Percentiles rank a stretch among this genome's conserved stretches.
phyloP scores from a whole-genome alignment of 139 green algal genomes.

The Chlorokybus atmophyticus region DNA sequence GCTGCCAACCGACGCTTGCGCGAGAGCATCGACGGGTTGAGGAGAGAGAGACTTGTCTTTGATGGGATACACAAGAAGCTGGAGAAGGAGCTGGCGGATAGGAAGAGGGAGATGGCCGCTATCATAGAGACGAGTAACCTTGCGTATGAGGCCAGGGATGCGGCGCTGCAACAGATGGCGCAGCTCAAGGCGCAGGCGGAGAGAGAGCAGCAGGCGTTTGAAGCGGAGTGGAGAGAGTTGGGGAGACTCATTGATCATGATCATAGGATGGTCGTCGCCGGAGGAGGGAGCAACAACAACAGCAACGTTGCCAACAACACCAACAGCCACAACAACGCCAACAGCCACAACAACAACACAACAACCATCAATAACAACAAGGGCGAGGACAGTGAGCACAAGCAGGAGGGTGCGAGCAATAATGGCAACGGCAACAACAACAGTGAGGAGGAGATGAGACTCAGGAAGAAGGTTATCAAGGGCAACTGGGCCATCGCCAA shows the following conservation, averaged over 20 bases:
- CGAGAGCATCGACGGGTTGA: slow-evolving; percentile 65
- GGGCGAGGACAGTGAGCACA: no score
- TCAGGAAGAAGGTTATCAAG: slow-evolving; percentile 11
- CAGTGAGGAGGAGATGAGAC: no score
- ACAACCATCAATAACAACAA: not conserved
- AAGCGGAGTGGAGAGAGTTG: slow-evolving; percentile 76
- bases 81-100: slow-evolving; percentile 45
- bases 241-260: slow-evolving; percentile 70
- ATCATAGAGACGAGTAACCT: slow-evolving; percentile 50
- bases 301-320: no score
- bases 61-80: slow-evolving; percentile 66
- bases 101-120: slow-evolving; percentile 61
- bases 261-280: not conserved
- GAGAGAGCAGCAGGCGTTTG: slow-evolving; percentile 61
- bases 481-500: slow-evolving; percentile 33
- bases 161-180: slow-evolving; percentile 49
- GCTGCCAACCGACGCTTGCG: slow-evolving; percentile 60
- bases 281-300: no score
- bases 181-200: slow-evolving; percentile 58
- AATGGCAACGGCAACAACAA: no score
- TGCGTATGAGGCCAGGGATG: slow-evolving; percentile 48
- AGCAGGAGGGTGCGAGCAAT: no score
- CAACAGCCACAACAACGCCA: no score
- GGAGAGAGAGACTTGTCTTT: slow-evolving; percentile 72
- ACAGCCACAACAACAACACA: slow-evolving; percentile 6